Conservation (phyloP, 139 green algal genomes). For the Ettlia oleoabundans region DNA sequence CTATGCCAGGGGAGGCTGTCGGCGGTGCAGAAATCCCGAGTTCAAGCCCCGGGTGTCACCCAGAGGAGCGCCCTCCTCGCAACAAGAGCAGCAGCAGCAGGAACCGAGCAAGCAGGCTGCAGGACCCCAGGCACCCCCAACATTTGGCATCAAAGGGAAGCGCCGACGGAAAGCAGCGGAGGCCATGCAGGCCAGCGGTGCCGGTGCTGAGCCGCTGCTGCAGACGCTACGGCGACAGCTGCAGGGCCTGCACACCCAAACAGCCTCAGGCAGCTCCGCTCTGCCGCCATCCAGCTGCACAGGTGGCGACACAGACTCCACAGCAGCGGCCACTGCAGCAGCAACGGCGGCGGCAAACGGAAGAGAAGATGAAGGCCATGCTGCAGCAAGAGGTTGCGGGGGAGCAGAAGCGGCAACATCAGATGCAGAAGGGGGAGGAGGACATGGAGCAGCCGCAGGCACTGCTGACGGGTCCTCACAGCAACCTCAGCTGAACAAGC, state of each 20-base stretch:
- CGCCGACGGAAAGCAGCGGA: neutral
- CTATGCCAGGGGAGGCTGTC: slow-evolving; percentile 28
- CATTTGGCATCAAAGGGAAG: neutral
- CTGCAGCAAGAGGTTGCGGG: too few relatives aligned
- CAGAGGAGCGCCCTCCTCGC: neutral
- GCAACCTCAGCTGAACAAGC: too few relatives aligned
- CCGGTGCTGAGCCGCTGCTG: slow-evolving; percentile 14
- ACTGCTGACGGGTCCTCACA: too few relatives aligned
- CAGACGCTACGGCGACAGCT: slow-evolving; percentile 25
- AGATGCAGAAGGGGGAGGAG: neutral
- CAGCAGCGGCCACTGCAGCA: too few relatives aligned
- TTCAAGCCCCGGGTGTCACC: neutral
- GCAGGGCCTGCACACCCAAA: neutral
- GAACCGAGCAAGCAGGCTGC: too few relatives aligned
- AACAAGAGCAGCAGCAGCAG: neutral
- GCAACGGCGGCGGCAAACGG: too few relatives aligned
- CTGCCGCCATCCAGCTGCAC: too few relatives aligned
- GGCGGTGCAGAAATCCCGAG: slow-evolving; percentile 25
- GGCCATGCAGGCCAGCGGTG: neutral
- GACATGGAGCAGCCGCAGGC: neutral
- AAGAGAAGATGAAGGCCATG: too few relatives aligned
- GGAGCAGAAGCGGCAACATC: neutral
- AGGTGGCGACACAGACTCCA: too few relatives aligned
- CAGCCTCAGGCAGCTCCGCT: neutral
- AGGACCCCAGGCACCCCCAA: too few relatives aligned